phyloP scores from a whole-genome alignment of 495 filamentous ascomycete species.

The Lasiosphaeria miniovina region DNA sequence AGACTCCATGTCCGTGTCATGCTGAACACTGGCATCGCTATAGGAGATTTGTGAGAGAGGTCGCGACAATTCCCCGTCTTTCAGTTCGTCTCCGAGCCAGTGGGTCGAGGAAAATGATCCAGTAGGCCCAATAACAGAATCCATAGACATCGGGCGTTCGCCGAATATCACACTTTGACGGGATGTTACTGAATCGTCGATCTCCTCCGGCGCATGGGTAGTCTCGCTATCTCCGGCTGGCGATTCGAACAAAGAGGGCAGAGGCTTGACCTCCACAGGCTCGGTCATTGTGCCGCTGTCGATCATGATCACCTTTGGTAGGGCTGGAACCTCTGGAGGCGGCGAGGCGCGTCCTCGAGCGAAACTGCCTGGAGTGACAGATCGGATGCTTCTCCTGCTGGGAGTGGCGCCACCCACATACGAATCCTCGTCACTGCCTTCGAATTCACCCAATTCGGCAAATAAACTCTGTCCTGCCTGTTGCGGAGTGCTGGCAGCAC shows the following conservation, averaged over 20 bases:
- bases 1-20: conserved; percentile 41
- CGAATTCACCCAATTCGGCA: conserved; percentile 80
- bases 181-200: conserved; percentile 8
- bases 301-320: conserved; percentile 61
- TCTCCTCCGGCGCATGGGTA: neutral
- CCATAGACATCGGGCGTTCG: conserved; percentile 38
- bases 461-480: conserved; percentile 74
- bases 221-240: neutral
- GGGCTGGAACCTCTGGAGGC: conserved; percentile 51
- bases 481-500: conserved; percentile 47
- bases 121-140: conserved; percentile 31
- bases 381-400: conserved; percentile 45
- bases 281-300: conserved; percentile 91
- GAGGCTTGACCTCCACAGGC: conserved; percentile 41
- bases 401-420: conserved; percentile 37
- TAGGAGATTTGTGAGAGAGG: conserved; percentile 31
- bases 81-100: conserved; percentile 30
- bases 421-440: conserved; percentile 62
- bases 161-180: conserved; percentile 20
- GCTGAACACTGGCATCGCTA: conserved; percentile 39
- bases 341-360: conserved; percentile 41
- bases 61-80: conserved; percentile 23
- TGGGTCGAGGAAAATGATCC: conserved; percentile 23
- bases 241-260: neutral
- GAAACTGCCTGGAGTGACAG: conserved; percentile 37